These are phyloP conservation scores for Hortiboletus rubellus DNA, from an alignment of 1,284 basidiomycete genomes.

Conservation along the genomic window DNA sequence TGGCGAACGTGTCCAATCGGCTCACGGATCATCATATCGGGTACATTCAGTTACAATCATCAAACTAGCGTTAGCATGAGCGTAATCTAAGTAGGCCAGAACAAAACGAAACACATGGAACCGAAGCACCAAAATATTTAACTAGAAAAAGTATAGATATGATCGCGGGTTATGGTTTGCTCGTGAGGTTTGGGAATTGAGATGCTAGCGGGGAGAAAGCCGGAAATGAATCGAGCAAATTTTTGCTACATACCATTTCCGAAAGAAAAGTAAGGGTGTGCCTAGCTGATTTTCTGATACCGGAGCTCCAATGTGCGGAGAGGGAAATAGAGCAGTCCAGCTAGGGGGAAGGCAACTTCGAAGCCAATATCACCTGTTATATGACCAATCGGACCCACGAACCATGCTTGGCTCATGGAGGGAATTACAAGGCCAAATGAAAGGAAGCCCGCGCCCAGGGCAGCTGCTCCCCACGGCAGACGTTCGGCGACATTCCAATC, in stretches of 20 bases:
- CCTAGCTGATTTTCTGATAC: conserved; percentile 27
- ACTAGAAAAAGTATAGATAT: neutral
- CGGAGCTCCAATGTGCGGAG: conserved; percentile 51
- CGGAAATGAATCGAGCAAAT: conserved; percentile 3
- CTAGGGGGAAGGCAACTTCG: conserved; percentile 61
- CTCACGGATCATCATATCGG: neutral
- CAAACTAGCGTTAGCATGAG: neutral
- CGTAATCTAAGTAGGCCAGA: conserved; percentile 12
- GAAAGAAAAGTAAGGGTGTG: neutral
- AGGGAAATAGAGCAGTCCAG: conserved; percentile 56
- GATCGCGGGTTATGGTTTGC: neutral
- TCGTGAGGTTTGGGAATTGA: conserved; percentile 1
- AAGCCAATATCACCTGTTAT: conserved; percentile 78
- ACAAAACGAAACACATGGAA: neutral
- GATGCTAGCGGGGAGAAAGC: neutral
- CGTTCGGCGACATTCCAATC: conserved; percentile 54
- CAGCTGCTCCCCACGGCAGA: conserved; percentile 68
- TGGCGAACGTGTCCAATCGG: neutral
- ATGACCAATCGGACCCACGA: conserved; percentile 66
- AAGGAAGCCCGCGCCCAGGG: conserved; percentile 50
- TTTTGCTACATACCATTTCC: conserved; percentile 12
- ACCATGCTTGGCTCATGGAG: conserved; percentile 74
- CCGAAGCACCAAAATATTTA: neutral
- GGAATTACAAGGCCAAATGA: conserved; percentile 64
- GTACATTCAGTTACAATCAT: conserved; percentile 5